Evolutionary conservation across 176 grass and related monocot genomes (phyloP).

Genomic region (Oryza glumipatula): DNA sequence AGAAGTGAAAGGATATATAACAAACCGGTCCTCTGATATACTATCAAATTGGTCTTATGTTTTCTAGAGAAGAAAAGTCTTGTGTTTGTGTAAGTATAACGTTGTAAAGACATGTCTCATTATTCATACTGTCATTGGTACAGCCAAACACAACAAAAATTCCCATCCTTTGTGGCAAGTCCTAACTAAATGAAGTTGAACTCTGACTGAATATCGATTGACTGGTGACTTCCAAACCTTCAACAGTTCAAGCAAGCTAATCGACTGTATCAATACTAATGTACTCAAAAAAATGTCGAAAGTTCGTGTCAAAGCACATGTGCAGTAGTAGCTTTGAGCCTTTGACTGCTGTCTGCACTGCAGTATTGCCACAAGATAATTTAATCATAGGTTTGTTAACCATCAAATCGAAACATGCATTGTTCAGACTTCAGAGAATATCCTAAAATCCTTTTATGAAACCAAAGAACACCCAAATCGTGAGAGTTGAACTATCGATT

Average conservation of each 20-base stretch:
- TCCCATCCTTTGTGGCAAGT: no score
- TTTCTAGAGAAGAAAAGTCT: no score
- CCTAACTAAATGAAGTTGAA: neutral
- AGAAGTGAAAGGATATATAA: neutral
- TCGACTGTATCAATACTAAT: no score
- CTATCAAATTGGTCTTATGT: neutral
- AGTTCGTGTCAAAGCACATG: neutral
- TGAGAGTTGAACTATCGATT: neutral
- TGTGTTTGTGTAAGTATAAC: slow-evolving; percentile 18
- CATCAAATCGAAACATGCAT: neutral
- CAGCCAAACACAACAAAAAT: neutral
- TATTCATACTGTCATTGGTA: neutral
- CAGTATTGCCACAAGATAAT: neutral
- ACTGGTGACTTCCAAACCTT: no score
- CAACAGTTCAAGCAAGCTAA: no score
- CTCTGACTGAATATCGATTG: neutral
- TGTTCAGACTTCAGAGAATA: neutral
- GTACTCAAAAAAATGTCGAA: neutral
- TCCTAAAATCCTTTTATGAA: neutral
- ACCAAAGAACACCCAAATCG: neutral
- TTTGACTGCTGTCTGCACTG: neutral
- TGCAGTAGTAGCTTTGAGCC: neutral
- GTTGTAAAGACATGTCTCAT: neutral
- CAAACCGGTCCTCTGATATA: neutral
- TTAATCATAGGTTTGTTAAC: neutral